A percentile compares a stretch with the other conserved stretches of the same genome.
phyloP scores from a whole-genome alignment of 2,329 filamentous ascomycete species.

The Dothistroma pini region DNA sequence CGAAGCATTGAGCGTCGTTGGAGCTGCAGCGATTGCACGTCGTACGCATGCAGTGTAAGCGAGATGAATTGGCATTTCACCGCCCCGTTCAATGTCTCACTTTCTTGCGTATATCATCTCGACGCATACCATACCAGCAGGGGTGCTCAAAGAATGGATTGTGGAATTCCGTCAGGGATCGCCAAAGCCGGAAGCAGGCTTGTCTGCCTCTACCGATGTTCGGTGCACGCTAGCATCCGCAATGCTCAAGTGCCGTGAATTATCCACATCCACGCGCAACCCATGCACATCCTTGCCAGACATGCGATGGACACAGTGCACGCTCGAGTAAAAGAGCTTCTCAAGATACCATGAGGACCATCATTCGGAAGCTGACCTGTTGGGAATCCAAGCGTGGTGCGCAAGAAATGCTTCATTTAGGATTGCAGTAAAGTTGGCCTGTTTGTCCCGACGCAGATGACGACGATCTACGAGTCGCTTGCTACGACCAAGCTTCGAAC shows the following conservation, averaged over 20 bases:
- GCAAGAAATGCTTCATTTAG: not conserved
- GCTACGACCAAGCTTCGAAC: not conserved
- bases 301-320: not conserved
- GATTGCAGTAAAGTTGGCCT: not conserved
- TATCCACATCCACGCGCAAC: not conserved
- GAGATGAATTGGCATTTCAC: slow-evolving; percentile 1
- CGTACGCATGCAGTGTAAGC: not conserved
- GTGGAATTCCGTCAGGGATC: not conserved
- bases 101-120: not conserved
- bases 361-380: not conserved
- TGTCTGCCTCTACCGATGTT: not conserved
- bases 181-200: not conserved
- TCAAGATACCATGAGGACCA: not conserved
- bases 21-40: not conserved
- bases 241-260: not conserved
- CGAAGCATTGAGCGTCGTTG: not conserved
- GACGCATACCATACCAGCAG: not conserved
- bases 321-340: not conserved
- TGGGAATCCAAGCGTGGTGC: not conserved
- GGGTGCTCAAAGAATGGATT: not conserved
- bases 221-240: not conserved
- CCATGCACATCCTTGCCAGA: not conserved
- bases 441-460: not conserved
- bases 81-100: not conserved
- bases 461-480: not conserved